Evolutionary conservation across 345 rosid genomes (phyloP).

Genomic region (Hypericum androsaemum): DNA sequence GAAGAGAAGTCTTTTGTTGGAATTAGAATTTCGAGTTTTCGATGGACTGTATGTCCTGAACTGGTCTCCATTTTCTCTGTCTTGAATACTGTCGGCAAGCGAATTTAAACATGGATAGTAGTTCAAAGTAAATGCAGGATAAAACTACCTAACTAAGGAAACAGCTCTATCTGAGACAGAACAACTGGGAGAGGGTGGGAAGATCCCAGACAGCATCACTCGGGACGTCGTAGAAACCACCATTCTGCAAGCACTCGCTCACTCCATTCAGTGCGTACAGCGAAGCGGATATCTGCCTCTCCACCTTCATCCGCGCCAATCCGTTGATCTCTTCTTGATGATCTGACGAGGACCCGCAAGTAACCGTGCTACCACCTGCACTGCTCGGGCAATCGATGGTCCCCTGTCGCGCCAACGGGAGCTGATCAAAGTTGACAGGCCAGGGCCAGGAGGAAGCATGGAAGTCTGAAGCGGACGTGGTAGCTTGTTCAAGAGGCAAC

Average conservation of each 20-base stretch:
- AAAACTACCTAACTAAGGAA: not conserved
- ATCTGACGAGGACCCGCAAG: slow-evolving; percentile 11
- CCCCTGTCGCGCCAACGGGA: slow-evolving; percentile 26
- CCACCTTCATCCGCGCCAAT: slow-evolving; percentile 37
- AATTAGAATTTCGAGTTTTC: no score
- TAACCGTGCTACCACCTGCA: not conserved
- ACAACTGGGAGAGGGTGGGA: slow-evolving; percentile 41
- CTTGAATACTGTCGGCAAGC: no score
- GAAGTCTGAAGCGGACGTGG: slow-evolving; percentile 2
- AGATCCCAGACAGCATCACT: slow-evolving; percentile 58
- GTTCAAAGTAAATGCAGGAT: no score
- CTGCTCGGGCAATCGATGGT: slow-evolving; percentile 19
- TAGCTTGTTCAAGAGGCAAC: slow-evolving; percentile 8
- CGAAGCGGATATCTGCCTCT: slow-evolving; percentile 66
- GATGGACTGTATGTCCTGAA: no score
- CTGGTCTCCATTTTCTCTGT: no score
- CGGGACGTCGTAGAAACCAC: slow-evolving; percentile 18
- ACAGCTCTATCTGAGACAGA: slow-evolving; percentile 8
- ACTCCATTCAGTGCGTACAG: slow-evolving; percentile 53
- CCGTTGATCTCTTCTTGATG: slow-evolving; percentile 22
- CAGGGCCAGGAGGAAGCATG: slow-evolving; percentile 36
- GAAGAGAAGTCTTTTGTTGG: no score
- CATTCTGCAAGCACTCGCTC: slow-evolving; percentile 33
- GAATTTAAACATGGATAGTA: no score
- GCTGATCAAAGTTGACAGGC: slow-evolving; percentile 28